Conservation (phyloP, 495 filamentous ascomycete species). For the Xylaria scruposa region DNA sequence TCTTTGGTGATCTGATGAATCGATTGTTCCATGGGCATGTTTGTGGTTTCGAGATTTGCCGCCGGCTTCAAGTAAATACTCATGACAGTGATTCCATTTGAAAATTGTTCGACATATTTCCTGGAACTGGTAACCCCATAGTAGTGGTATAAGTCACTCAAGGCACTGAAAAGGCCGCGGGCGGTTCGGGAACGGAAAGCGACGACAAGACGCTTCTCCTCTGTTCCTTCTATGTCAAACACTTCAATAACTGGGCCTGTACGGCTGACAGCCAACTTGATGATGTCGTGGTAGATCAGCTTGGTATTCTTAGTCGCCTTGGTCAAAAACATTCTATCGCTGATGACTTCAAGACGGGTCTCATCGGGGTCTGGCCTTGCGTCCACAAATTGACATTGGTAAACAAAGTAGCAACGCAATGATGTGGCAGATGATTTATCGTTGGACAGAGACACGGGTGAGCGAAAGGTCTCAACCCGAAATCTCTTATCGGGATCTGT, state of each 20-base stretch:
- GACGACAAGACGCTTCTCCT: constrained; percentile 91
- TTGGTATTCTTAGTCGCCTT: constrained; percentile 97
- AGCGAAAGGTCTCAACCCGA: constrained; percentile 96
- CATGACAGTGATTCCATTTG: constrained; percentile 96
- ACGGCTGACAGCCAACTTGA: constrained; percentile 78
- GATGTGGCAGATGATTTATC: constrained; percentile 67
- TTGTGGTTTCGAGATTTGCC: constrained; percentile 56
- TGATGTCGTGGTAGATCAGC: constrained; percentile 90
- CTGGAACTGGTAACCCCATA: constrained; percentile 95
- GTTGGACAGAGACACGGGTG: constrained; percentile 70
- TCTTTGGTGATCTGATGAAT: constrained; percentile 99
- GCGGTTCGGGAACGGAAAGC: constrained; percentile 93
- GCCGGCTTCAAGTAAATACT: constrained; percentile 87
- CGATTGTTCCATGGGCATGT: constrained; percentile 77
- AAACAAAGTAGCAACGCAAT: constrained; percentile 97
- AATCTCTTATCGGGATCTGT: constrained; percentile 68
- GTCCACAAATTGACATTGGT: constrained; percentile 88
- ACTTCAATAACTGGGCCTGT: constrained; percentile 97
- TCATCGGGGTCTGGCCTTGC: constrained; percentile 74
- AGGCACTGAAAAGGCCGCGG: constrained; percentile 89
- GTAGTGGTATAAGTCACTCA: constrained; percentile 98
- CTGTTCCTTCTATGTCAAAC: constrained; percentile 89
- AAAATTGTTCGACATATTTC: constrained; percentile 99
- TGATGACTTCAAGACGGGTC: constrained; percentile 88
- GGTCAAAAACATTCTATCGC: constrained; percentile 90